Evolutionary conservation across 768 basidiomycete genomes (phyloP), one percentile per base, ranked within the genome.

Genomic region (Sporobolomyces roseus): DNA sequence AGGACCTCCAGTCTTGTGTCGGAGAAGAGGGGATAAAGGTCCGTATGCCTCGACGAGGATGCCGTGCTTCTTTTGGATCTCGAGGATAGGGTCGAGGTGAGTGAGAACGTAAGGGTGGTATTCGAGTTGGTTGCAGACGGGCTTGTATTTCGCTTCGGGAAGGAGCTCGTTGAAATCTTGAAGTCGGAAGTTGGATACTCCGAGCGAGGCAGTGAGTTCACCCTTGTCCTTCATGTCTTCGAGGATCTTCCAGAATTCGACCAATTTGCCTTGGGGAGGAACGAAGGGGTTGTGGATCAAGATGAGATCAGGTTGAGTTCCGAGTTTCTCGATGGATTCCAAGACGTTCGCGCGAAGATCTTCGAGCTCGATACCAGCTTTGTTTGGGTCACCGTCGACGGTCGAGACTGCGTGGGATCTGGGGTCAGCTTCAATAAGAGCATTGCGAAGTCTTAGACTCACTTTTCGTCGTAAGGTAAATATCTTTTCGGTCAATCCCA

Each of bases 261-360:
- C 55, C 32, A 76, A 50, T 23, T 69, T 52, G 46, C 72, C 75
- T 27, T 65, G 43, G 45, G 62, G 62, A 29, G 72, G 59, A 1
- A 77, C 76, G 56, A 68, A 74, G 19, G 77, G 78, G 68, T 76
- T 76, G 74, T 79, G 79, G 21, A 79, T 71, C 27, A 79, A 74
- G 32, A 77, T 62, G 19, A 79, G 51, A 62, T 78, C 70, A 46
- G 78, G 78, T 32, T 72, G 68, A 32, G 61, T 63, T 21, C 73
- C 71, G 52, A 78, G 74, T 14, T 65, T 70, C 30, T 65, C 49
- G 55, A 77, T 38, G 2, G 74, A 73, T 30, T 71, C 71, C 14
- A 64, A 46, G n/a, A 78, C 75, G 12, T 70, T 70, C 13, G 35
- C 55, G 21, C 67, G 63, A 41, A 78, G 56, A 48, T 74, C 72